Evolutionary conservation across 495 filamentous ascomycete species (phyloP).

Genomic region (Tuber borchii): DNA sequence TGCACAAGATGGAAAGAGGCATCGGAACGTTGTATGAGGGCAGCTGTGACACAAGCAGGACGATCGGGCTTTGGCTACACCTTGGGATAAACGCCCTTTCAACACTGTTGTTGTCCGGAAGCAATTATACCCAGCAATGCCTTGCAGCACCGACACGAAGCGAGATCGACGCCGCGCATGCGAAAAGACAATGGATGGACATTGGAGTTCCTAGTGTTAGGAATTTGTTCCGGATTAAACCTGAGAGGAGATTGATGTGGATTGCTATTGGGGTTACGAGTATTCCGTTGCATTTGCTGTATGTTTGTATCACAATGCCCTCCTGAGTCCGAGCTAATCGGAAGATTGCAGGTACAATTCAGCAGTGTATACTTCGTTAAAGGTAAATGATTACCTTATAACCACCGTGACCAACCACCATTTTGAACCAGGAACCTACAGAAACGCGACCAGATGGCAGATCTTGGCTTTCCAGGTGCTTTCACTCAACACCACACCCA

Average conservation of each 20-base stretch:
- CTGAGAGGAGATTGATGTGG: slow-evolving; percentile 4
- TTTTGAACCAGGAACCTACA: too few species aligned
- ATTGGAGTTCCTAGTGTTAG: slow-evolving; percentile 14
- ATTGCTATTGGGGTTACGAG: not conserved
- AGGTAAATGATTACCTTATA: too few species aligned
- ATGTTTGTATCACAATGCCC: not conserved
- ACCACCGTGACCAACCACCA: too few species aligned
- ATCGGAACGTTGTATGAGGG: too few species aligned
- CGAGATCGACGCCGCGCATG: slow-evolving; percentile 16
- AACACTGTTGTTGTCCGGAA: not conserved
- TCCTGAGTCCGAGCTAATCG: too few species aligned
- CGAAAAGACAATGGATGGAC: slow-evolving; percentile 11
- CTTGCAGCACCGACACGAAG: slow-evolving; percentile 8
- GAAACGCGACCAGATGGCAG: too few species aligned
- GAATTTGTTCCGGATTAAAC: slow-evolving; percentile 8
- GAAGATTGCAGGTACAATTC: too few species aligned
- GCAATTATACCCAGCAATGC: slow-evolving; percentile 14
- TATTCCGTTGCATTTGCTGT: slow-evolving; percentile 11
- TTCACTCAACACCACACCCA: too few species aligned
- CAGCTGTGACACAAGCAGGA: too few species aligned
- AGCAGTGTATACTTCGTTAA: too few species aligned
- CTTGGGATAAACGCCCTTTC: slow-evolving; percentile 5
- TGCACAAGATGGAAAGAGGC: too few species aligned
- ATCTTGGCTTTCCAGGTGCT: too few species aligned
- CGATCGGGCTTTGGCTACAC: not conserved